phyloP scores from a whole-genome alignment of 2,329 filamentous ascomycete genomes.

The Proliferodiscus dingleyae region DNA sequence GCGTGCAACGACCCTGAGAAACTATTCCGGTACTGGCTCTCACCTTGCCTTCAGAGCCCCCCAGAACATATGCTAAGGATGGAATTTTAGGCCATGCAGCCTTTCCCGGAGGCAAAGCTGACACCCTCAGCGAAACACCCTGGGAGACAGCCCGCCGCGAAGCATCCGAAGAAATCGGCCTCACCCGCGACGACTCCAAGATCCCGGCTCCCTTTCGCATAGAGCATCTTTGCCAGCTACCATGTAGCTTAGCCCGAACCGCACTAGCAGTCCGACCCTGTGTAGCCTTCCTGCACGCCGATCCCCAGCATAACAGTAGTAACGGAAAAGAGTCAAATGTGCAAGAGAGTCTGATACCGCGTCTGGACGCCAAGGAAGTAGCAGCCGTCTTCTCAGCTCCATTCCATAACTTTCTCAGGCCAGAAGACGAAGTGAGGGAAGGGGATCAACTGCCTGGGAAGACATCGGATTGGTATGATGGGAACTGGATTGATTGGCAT shows the following conservation, averaged over 20 bases:
- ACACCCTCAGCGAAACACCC: conserved; percentile 52
- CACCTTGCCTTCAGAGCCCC: not conserved
- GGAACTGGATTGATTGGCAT: conserved; percentile 76
- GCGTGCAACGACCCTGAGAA: conserved; percentile 58
- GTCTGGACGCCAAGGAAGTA: conserved; percentile 83
- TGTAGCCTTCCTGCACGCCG: conserved; percentile 70
- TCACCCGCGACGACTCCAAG: conserved; percentile 64
- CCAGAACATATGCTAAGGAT: conserved; percentile 2
- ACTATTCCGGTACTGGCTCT: conserved; percentile 68
- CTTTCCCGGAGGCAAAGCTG: conserved; percentile 73
- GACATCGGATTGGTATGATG: conserved; percentile 68
- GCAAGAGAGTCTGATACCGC: conserved; percentile 70
- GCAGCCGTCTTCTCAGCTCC: conserved; percentile 90
- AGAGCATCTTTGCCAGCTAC: conserved; percentile 82
- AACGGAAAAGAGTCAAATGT: conserved; percentile 41
- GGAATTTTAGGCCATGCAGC: conserved; percentile 59
- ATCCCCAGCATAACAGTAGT: too few species aligned
- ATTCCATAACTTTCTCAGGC: conserved; percentile 74
- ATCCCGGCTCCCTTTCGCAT: conserved; percentile 75
- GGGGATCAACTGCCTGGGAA: conserved; percentile 27
- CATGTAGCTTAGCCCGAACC: conserved; percentile 68
- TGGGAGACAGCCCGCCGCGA: conserved; percentile 83
- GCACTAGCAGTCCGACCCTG: conserved; percentile 71
- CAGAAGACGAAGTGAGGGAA: conserved; percentile 48
- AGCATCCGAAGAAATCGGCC: conserved; percentile 88